Evolutionary conservation across 2,329 filamentous ascomycete genomes (phyloP).

Genomic region (Rhynchosporium agropyri): DNA sequence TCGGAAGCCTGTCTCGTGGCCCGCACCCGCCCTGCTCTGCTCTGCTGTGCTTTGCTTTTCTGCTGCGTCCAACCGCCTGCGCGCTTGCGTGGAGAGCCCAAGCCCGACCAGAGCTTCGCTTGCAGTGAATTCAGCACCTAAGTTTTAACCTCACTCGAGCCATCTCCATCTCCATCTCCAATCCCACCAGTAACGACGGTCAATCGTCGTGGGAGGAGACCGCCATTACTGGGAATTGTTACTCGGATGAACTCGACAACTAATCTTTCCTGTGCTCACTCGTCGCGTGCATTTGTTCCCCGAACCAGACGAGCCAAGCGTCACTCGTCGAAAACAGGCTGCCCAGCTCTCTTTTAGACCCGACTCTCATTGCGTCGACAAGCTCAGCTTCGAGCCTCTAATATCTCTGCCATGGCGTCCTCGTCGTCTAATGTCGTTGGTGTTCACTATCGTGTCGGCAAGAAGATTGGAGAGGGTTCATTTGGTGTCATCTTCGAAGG

Average conservation of each 20-base stretch:
- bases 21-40: conserved; percentile 5
- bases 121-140: conserved; percentile 20
- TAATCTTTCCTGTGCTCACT: conserved; percentile 29
- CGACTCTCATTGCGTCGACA: conserved; percentile 28
- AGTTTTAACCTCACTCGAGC: conserved; percentile 14
- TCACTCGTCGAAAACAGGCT: conserved; percentile 21
- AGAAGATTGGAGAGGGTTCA: conserved; percentile 92
- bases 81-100: conserved; percentile 7
- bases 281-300: conserved; percentile 33
- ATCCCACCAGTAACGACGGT: conserved; percentile 25
- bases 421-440: conserved; percentile 86
- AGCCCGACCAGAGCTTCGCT: conserved; percentile 14
- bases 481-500: conserved; percentile 99
- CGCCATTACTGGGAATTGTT: conserved; percentile 15
- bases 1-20: conserved; percentile 14
- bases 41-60: conserved; percentile 13
- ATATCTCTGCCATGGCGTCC: conserved; percentile 39
- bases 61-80: conserved; percentile 14
- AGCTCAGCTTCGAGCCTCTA: conserved; percentile 33
- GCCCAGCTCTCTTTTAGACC: conserved; percentile 22
- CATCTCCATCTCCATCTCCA: conserved; percentile 12
- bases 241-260: conserved; percentile 14
- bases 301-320: conserved; percentile 25
- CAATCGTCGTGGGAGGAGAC: conserved; percentile 27
- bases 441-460: conserved; percentile 97